Evolutionary conservation across 306 rosid species (phyloP).

Genomic region (Begonia peltatifolia): DNA sequence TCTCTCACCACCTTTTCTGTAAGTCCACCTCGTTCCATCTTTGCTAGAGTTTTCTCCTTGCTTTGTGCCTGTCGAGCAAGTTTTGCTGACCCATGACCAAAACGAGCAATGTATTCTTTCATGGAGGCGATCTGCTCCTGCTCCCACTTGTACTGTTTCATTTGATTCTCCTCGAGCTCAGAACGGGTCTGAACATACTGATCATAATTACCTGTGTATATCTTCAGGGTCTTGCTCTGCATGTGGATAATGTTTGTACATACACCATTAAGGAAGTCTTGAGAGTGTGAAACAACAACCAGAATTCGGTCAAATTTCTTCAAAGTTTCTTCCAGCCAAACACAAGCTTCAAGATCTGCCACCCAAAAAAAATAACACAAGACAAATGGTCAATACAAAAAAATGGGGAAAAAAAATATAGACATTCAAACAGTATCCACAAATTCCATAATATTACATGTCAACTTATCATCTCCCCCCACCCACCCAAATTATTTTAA

Average conservation of each 20-base stretch:
- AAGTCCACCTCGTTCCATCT: constrained; percentile 99
- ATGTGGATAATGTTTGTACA: constrained; percentile 98
- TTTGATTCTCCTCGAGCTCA: constrained; percentile 93
- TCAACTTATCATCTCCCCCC: no score
- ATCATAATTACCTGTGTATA: constrained; percentile 79
- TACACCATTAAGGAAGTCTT: constrained; percentile 91
- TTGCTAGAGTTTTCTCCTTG: constrained; percentile 91
- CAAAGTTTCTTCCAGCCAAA: constrained; percentile 93
- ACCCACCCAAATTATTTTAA: neutral
- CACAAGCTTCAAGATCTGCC: constrained; percentile 97
- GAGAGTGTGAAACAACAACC: constrained; percentile 95
- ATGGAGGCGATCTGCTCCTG: constrained; percentile 89
- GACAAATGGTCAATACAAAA: no score
- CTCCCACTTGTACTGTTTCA: constrained; percentile 98
- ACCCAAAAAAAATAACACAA: neutral
- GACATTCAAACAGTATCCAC: neutral
- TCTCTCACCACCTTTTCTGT: constrained; percentile 78
- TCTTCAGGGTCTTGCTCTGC: constrained; percentile 77
- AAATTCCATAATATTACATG: no score
- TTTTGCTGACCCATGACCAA: constrained; percentile 98
- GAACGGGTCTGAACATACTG: constrained; percentile 92
- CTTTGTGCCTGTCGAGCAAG: constrained; percentile 99
- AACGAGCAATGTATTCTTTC: constrained; percentile 97
- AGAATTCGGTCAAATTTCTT: constrained; percentile 86
- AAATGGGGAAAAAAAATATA: no score